Percentiles rank a stretch among this genome's conserved stretches.
Conservation (phyloP, 2,329 filamentous ascomycete genomes). For the Exophiala bonariae region DNA sequence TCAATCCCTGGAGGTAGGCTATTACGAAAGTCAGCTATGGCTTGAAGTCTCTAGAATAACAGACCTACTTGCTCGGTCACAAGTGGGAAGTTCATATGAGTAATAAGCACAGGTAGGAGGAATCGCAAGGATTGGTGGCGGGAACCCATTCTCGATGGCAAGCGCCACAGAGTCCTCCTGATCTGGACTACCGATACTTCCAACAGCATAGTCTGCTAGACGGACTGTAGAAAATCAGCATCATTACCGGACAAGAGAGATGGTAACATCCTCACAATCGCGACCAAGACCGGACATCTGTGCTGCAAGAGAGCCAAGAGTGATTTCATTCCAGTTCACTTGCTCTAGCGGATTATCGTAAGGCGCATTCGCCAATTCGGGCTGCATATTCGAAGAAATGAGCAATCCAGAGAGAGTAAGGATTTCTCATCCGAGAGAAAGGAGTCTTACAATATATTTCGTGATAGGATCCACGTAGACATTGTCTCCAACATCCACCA, state of each 20-base stretch:
- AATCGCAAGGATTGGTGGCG: too few species aligned
- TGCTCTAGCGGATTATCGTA: constrained; percentile 1
- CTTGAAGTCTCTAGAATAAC: not conserved
- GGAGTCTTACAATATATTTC: constrained; percentile 32
- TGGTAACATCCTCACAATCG: constrained; percentile 4
- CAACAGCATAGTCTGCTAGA: constrained; percentile 1
- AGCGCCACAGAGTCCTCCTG: too few species aligned
- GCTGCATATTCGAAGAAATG: constrained; percentile 9
- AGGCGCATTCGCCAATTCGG: constrained; percentile 34
- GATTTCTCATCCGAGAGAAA: too few species aligned
- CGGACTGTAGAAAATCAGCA: not conserved
- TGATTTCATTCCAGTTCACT: constrained; percentile 51
- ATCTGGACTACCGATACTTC: not conserved
- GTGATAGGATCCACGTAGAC: constrained; percentile 41
- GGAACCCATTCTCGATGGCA: too few species aligned
- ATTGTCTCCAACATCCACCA: constrained; percentile 36
- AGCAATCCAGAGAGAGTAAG: too few species aligned
- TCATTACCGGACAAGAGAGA: not conserved
- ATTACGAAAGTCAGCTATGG: not conserved
- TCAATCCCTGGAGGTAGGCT: constrained; percentile 4
- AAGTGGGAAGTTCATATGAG: constrained; percentile 5
- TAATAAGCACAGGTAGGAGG: constrained; percentile 3
- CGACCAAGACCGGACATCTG: constrained; percentile 36
- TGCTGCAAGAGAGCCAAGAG: constrained; percentile 45
- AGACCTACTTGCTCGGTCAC: constrained; percentile 2